Conservation (phyloP, 2,329 filamentous ascomycete species). For the Pyrenochaeta sp. region DNA sequence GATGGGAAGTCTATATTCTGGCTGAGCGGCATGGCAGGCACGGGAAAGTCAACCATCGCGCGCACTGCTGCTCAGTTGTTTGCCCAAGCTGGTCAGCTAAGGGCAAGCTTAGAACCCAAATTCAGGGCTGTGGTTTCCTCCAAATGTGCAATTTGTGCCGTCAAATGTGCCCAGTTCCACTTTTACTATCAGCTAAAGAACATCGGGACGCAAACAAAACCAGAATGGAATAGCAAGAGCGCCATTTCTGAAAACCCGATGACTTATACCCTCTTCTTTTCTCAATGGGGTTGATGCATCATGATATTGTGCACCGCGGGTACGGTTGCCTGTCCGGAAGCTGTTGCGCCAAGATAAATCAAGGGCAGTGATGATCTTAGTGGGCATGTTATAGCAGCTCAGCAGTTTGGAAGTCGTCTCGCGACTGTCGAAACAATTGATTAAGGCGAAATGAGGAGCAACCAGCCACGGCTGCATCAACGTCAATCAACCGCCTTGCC, state of each 20-base stretch:
- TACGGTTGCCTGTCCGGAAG: neutral
- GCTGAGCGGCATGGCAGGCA: no score
- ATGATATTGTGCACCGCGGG: neutral
- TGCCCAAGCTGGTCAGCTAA: no score
- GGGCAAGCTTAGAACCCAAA: slow-evolving; percentile 2
- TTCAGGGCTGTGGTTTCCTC: neutral
- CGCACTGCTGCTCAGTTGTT: no score
- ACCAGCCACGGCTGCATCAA: slow-evolving; percentile 20
- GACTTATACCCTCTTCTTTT: neutral
- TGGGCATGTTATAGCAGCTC: slow-evolving; percentile 5
- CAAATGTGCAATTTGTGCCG: slow-evolving; percentile 3
- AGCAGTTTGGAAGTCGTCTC: neutral
- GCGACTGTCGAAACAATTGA: slow-evolving; percentile 1
- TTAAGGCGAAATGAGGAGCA: slow-evolving; percentile 11
- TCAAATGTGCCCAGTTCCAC: neutral
- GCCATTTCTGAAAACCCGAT: neutral
- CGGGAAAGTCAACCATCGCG: no score
- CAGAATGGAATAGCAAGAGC: neutral
- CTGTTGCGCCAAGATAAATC: neutral
- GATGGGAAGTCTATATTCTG: no score
- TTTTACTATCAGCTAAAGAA: neutral
- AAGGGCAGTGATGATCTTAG: neutral
- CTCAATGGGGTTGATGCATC: neutral
- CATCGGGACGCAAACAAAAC: neutral
- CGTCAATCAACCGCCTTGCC: slow-evolving; percentile 48